phyloP scores from a whole-genome alignment of 176 grass and related monocot genomes.

The Musa troglodytarum region DNA sequence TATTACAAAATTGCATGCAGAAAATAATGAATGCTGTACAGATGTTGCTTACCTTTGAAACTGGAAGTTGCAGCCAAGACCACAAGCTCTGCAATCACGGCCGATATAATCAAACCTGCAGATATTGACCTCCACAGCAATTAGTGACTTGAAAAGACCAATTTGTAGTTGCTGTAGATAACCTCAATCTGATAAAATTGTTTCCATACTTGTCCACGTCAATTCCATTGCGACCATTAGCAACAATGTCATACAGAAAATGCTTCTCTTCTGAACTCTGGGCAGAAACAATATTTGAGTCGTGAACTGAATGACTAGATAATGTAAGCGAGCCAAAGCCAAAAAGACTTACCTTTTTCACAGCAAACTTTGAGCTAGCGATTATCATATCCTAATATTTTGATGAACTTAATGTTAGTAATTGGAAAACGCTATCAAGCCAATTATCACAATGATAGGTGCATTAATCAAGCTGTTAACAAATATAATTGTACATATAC shows the following conservation, averaged over 20 bases:
- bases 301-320: slow-evolving; percentile 10
- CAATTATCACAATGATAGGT: not conserved
- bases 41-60: slow-evolving; percentile 45
- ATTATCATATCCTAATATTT: slow-evolving; percentile 75
- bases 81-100: slow-evolving; percentile 87
- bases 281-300: slow-evolving; percentile 22
- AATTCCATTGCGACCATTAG: slow-evolving; percentile 93
- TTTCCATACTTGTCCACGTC: slow-evolving; percentile 84
- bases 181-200: not conserved
- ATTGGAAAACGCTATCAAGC: not conserved
- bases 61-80: slow-evolving; percentile 89
- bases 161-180: not conserved
- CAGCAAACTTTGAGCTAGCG: slow-evolving; percentile 51
- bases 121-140: slow-evolving; percentile 26
- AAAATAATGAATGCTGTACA: not conserved
- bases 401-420: slow-evolving; percentile 2
- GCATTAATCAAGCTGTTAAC: not conserved
- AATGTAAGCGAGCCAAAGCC: not conserved
- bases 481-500: not conserved
- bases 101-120: slow-evolving; percentile 95
- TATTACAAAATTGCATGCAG: not conserved
- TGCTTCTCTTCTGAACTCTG: slow-evolving; percentile 72
- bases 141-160: slow-evolving; percentile 14
- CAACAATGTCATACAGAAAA: slow-evolving; percentile 98
- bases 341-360: slow-evolving; percentile 42